Conservation (phyloP, 352 stramenopile genomes). For the Pythium periplocum region DNA sequence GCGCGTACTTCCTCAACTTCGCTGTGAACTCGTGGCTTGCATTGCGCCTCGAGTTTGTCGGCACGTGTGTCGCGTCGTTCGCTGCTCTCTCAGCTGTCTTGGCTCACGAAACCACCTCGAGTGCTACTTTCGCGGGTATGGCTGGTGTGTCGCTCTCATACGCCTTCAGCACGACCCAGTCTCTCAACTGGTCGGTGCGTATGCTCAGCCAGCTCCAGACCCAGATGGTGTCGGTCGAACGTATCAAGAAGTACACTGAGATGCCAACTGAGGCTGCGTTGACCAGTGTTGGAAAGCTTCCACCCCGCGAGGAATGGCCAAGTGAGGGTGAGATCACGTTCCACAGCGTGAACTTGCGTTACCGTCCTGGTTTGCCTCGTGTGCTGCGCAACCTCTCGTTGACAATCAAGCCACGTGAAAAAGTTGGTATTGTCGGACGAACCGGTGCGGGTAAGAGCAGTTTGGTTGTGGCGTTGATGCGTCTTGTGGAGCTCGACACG, state of each 20-base stretch:
- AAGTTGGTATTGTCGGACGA: slow-evolving; percentile 80
- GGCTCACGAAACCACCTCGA: slow-evolving; percentile 30
- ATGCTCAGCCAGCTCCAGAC: slow-evolving; percentile 66
- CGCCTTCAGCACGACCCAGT: slow-evolving; percentile 67
- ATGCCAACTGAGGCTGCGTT: slow-evolving; percentile 74
- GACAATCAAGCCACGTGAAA: slow-evolving; percentile 73
- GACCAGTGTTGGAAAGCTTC: slow-evolving; percentile 79
- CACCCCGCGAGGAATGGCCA: slow-evolving; percentile 74
- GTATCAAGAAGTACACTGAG: slow-evolving; percentile 55
- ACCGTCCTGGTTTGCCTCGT: slow-evolving; percentile 66
- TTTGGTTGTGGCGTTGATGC: slow-evolving; percentile 88
- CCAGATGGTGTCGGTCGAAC: slow-evolving; percentile 69
- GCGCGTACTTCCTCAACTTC: slow-evolving; percentile 71
- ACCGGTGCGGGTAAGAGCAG: slow-evolving; percentile 89
- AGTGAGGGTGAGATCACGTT: slow-evolving; percentile 79
- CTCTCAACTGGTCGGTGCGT: slow-evolving; percentile 55
- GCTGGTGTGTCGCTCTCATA: slow-evolving; percentile 73
- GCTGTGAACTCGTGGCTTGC: slow-evolving; percentile 62
- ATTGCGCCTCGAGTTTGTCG: slow-evolving; percentile 62
- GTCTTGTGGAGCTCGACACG: slow-evolving; percentile 84
- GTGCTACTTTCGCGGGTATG: slow-evolving; percentile 39
- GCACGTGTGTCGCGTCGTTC: slow-evolving; percentile 49
- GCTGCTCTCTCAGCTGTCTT: slow-evolving; percentile 46
- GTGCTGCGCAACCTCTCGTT: slow-evolving; percentile 74
- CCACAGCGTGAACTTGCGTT: slow-evolving; percentile 84